Conservation (phyloP, 192 early-diverging fungal species). For the Coemansia sp. region DNA sequence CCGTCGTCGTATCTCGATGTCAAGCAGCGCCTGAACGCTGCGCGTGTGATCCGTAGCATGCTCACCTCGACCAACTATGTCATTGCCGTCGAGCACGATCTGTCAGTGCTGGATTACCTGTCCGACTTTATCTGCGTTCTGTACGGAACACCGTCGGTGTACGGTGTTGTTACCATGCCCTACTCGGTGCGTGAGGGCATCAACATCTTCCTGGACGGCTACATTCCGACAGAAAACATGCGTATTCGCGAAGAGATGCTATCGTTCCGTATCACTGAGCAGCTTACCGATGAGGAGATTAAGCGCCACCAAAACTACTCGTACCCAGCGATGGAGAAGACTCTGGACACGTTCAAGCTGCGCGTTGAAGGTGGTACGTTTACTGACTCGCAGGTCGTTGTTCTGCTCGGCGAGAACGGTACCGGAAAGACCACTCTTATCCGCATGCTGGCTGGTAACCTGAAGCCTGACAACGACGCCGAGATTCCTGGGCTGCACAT, state of each 20-base stretch:
- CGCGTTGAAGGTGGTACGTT: slow-evolving; percentile 77
- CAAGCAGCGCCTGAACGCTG: slow-evolving; percentile 98
- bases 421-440: slow-evolving; percentile 98
- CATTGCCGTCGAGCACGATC: slow-evolving; percentile 98
- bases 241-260: slow-evolving; percentile 96
- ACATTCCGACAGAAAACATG: slow-evolving; percentile 97
- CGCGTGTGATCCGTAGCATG: slow-evolving; percentile 84
- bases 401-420: slow-evolving; percentile 98
- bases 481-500: slow-evolving; percentile 83
- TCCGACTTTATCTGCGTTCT: slow-evolving; percentile 98
- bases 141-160: slow-evolving; percentile 95
- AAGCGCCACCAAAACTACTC: slow-evolving; percentile 72
- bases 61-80: slow-evolving; percentile 76
- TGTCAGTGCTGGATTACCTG: slow-evolving; percentile 94
- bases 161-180: slow-evolving; percentile 97
- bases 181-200: slow-evolving; percentile 97
- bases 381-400: slow-evolving; percentile 96
- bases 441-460: slow-evolving; percentile 80
- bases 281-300: slow-evolving; percentile 69
- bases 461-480: slow-evolving; percentile 73
- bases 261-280: slow-evolving; percentile 90
- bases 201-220: slow-evolving; percentile 97
- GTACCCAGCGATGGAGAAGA: slow-evolving; percentile 90
- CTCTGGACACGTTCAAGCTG: slow-evolving; percentile 79
- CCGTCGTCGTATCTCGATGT: slow-evolving; percentile 98